Percentiles rank a stretch among this genome's conserved stretches.
Evolutionary conservation across 495 filamentous ascomycete genomes (phyloP).

Genomic region (Amphirosellinia nigrospora): DNA sequence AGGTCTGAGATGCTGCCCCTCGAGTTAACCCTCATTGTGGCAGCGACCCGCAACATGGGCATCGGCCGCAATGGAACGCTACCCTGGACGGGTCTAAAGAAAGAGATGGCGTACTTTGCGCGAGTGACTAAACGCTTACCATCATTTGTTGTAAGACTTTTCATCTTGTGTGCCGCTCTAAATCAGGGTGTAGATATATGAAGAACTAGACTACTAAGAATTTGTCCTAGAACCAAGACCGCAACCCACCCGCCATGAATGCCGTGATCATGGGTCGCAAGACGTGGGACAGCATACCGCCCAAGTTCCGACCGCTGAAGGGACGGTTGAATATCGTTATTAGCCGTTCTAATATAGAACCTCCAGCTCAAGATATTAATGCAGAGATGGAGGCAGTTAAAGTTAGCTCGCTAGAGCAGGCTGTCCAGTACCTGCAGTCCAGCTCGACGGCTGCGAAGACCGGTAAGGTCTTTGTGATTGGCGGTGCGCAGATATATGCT

Average conservation of each 20-base stretch:
- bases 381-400: slow-evolving; percentile 33
- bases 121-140: slow-evolving; percentile 77
- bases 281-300: slow-evolving; percentile 88
- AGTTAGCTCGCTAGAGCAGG: slow-evolving; percentile 61
- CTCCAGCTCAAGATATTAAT: slow-evolving; percentile 12
- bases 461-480: slow-evolving; percentile 81
- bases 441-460: slow-evolving; percentile 26
- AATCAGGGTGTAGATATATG: neutral
- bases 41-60: slow-evolving; percentile 77
- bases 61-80: slow-evolving; percentile 82
- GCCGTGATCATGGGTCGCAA: slow-evolving; percentile 97
- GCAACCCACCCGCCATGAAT: slow-evolving; percentile 55
- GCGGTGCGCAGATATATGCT: slow-evolving; percentile 83
- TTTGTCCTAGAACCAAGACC: slow-evolving; percentile 23
- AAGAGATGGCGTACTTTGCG: slow-evolving; percentile 94
- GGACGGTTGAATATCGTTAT: slow-evolving; percentile 81
- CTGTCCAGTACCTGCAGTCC: slow-evolving; percentile 44
- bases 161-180: neutral
- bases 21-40: slow-evolving; percentile 76
- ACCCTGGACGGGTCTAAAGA: slow-evolving; percentile 86
- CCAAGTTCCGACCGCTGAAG: slow-evolving; percentile 75
- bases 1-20: slow-evolving; percentile 44
- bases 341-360: slow-evolving; percentile 50
- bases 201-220: neutral
- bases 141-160: slow-evolving; percentile 26